Evolutionary conservation across 2,329 filamentous ascomycete species (phyloP).

Genomic region (Bipolaris victoriae): DNA sequence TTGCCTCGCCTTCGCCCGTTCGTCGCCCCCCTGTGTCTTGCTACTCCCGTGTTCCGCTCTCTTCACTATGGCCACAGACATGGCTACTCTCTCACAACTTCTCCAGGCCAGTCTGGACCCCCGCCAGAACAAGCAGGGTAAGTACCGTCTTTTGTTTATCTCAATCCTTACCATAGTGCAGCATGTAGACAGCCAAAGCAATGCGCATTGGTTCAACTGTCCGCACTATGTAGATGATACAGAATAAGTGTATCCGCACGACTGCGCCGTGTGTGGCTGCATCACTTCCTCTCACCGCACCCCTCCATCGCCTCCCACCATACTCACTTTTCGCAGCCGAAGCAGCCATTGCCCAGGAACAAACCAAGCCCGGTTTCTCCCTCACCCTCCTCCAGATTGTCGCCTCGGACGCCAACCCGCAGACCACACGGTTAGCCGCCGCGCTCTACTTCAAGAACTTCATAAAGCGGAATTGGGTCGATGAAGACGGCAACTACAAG

Average conservation of each 20-base stretch:
- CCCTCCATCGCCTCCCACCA: not conserved
- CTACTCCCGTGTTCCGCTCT: conserved; percentile 4
- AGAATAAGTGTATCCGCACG: not conserved
- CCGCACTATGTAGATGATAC: not conserved
- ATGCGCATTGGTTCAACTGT: not conserved
- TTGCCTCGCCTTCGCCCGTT: not conserved
- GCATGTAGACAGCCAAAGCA: not conserved
- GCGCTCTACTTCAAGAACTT: conserved; percentile 99
- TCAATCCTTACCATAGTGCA: conserved; percentile 11
- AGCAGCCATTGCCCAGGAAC: conserved; percentile 75
- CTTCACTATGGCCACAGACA: conserved; percentile 63
- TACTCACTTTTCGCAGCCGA: conserved; percentile 68
- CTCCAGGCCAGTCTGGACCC: conserved; percentile 91
- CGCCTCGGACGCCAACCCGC: conserved; percentile 72
- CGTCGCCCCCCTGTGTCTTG: conserved; percentile 4
- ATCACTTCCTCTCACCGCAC: not conserved
- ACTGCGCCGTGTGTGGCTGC: not conserved
- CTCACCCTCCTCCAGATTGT: conserved; percentile 87
- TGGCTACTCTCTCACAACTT: conserved; percentile 75
- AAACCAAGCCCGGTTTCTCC: conserved; percentile 86
- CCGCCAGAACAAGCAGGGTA: conserved; percentile 86
- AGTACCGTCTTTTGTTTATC: conserved; percentile 34
- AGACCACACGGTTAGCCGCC: conserved; percentile 82
- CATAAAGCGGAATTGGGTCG: conserved; percentile 90
- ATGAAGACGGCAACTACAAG: conserved; percentile 94